These are phyloP conservation scores for Rhizopogon salebrosus DNA, from an alignment of 768 basidiomycete genomes.

Conservation along the genomic window DNA sequence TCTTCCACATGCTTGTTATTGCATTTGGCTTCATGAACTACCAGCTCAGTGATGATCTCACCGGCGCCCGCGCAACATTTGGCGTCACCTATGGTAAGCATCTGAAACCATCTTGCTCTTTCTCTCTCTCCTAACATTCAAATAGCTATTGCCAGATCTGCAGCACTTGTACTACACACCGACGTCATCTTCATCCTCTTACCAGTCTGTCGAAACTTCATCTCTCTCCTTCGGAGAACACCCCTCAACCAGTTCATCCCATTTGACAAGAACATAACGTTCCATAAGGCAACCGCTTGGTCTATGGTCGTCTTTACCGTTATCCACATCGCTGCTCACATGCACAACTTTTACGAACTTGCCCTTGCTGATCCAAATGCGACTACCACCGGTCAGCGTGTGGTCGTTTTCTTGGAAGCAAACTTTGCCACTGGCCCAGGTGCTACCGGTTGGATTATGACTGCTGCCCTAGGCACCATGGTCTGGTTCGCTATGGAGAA, in stretches of 20 bases:
- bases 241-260: slow-evolving; percentile 83
- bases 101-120: background rate
- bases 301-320: slow-evolving; percentile 74
- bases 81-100: slow-evolving; percentile 73
- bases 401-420: slow-evolving; percentile 67
- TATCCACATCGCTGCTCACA: slow-evolving; percentile 80
- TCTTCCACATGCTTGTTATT: slow-evolving; percentile 76
- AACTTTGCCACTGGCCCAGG: slow-evolving; percentile 85
- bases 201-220: slow-evolving; percentile 92
- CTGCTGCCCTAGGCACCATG: slow-evolving; percentile 65
- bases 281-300: slow-evolving; percentile 91
- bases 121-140: background rate
- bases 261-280: slow-evolving; percentile 89
- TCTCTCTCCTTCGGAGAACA: slow-evolving; percentile 82
- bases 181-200: slow-evolving; percentile 92
- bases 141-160: slow-evolving; percentile 78
- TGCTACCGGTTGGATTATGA: slow-evolving; percentile 88
- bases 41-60: slow-evolving; percentile 71
- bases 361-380: slow-evolving; percentile 52
- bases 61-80: slow-evolving; percentile 60
- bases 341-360: slow-evolving; percentile 76
- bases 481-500: slow-evolving; percentile 85
- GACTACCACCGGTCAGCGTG: slow-evolving; percentile 44
- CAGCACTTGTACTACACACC: slow-evolving; percentile 87
- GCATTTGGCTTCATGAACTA: slow-evolving; percentile 77